phyloP scores from a whole-genome alignment of 2,329 filamentous ascomycete genomes.

The Trichoderma oligosporum region DNA sequence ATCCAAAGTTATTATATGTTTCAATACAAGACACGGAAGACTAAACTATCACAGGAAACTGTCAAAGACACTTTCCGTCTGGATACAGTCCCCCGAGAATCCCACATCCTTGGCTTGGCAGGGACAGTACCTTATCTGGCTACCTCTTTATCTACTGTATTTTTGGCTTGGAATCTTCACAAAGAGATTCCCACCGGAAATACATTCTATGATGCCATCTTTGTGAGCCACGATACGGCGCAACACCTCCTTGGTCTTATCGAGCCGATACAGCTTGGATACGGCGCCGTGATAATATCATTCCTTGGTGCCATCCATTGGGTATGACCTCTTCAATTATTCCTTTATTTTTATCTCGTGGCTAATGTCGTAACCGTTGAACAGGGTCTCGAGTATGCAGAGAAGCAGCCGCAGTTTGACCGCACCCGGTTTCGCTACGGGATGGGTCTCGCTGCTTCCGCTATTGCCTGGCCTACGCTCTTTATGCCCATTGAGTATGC shows the following conservation, averaged over 20 bases:
- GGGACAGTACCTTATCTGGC: slow-evolving; percentile 82
- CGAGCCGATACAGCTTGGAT: slow-evolving; percentile 85
- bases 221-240: slow-evolving; percentile 68
- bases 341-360: neutral
- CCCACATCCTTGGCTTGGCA: slow-evolving; percentile 65
- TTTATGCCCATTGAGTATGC: slow-evolving; percentile 81
- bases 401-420: slow-evolving; percentile 54
- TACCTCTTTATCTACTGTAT: slow-evolving; percentile 79
- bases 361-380: neutral
- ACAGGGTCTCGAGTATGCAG: slow-evolving; percentile 74
- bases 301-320: slow-evolving; percentile 92
- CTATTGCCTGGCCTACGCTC: slow-evolving; percentile 85
- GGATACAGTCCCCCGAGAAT: slow-evolving; percentile 60
- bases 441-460: slow-evolving; percentile 75
- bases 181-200: slow-evolving; percentile 58
- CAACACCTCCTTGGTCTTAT: slow-evolving; percentile 68
- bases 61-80: slow-evolving; percentile 69
- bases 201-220: slow-evolving; percentile 47
- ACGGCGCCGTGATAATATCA: slow-evolving; percentile 87
- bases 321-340: slow-evolving; percentile 44
- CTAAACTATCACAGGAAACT: slow-evolving; percentile 45
- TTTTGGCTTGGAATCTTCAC: slow-evolving; percentile 78
- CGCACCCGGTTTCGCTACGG: slow-evolving; percentile 77
- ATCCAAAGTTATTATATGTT: neutral
- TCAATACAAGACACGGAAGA: neutral